Conservation (phyloP, 305 asterid species). For the Fraxinus platypoda region DNA sequence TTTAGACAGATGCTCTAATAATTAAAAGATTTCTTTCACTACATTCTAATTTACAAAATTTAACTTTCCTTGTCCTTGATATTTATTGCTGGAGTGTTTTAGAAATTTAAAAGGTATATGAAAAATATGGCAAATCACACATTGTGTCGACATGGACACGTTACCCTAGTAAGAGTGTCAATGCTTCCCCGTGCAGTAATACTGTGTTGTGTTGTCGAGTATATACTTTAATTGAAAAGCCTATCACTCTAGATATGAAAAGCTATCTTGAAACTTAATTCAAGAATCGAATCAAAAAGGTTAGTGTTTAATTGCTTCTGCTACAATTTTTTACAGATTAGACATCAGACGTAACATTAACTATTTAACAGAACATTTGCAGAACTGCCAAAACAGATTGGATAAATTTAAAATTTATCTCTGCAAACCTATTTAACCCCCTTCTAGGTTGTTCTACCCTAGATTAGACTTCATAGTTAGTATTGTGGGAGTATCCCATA, state of each 20-base stretch:
- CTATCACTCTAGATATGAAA: not conserved
- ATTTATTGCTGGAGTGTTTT: too few relatives aligned
- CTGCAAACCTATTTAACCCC: too few relatives aligned
- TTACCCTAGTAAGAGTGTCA: not conserved
- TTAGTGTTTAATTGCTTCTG: not conserved
- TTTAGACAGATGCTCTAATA: too few relatives aligned
- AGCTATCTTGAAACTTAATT: not conserved
- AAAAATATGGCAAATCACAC: too few relatives aligned
- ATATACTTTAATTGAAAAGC: not conserved
- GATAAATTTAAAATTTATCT: too few relatives aligned
- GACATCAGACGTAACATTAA: too few relatives aligned
- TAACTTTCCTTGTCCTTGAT: not conserved
- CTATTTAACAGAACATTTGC: too few relatives aligned
- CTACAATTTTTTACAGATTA: not conserved
- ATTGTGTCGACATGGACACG: not conserved
- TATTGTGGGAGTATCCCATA: too few relatives aligned
- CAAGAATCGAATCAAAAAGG: not conserved
- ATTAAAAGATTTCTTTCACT: not conserved
- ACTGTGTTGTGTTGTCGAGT: not conserved
- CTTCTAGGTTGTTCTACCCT: too few relatives aligned
- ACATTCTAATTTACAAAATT: not conserved
- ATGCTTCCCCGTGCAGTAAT: not conserved
- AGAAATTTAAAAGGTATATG: too few relatives aligned
- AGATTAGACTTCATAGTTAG: too few relatives aligned
- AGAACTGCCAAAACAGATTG: too few relatives aligned